Evolutionary conservation across 176 grass and related monocot species (phyloP).

Genomic region (Phoenix dactylifera): DNA sequence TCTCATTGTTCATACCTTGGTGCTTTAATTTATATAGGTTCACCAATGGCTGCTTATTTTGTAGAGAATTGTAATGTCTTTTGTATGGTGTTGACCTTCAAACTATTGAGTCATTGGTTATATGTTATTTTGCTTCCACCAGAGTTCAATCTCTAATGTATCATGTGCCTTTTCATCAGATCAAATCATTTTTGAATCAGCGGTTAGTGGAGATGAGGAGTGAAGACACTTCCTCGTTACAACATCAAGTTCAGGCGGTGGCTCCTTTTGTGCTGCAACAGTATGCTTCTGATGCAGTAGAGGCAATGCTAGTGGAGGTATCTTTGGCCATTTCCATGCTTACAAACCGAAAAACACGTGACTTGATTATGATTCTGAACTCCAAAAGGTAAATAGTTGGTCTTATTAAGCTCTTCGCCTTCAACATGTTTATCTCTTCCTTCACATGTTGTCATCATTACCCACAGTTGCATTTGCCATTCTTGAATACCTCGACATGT

Average conservation of each 20-base stretch:
- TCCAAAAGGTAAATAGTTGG: constrained; percentile 59
- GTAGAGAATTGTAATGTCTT: no score
- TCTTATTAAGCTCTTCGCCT: no score
- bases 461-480: no score
- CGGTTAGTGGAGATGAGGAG: constrained; percentile 56
- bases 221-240: constrained; percentile 73
- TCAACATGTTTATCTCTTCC: no score
- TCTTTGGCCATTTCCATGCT: constrained; percentile 66
- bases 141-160: constrained; percentile 2
- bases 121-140: no score
- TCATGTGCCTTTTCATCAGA: constrained; percentile 34
- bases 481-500: no score
- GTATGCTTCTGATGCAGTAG: constrained; percentile 55
- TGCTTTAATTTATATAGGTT: no score
- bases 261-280: constrained; percentile 90
- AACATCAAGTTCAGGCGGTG: constrained; percentile 93
- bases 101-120: no score
- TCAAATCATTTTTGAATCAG: constrained; percentile 81
- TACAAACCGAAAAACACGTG: constrained; percentile 84
- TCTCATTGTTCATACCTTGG: no score
- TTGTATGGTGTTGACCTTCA: no score
- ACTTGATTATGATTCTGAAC: constrained; percentile 95
- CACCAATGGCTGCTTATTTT: no score
- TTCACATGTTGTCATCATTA: no score
- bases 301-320: constrained; percentile 52